These are phyloP conservation scores for Fusarium decemcellulare DNA, from an alignment of 2,329 filamentous ascomycete species.

Conservation along the genomic window DNA sequence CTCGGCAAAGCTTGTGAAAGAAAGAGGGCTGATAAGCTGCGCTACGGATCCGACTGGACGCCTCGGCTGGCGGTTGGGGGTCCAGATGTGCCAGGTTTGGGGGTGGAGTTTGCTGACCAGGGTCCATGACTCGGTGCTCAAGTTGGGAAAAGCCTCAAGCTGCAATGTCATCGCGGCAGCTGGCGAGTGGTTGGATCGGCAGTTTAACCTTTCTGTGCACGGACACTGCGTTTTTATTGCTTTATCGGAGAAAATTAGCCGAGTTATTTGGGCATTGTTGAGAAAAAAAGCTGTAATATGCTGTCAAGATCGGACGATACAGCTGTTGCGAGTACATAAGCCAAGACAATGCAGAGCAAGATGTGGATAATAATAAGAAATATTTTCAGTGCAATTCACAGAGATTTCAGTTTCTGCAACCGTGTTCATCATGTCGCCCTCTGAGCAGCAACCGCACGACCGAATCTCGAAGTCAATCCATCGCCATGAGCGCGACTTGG, in stretches of 20 bases:
- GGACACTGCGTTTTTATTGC: background rate
- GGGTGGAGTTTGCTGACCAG: no score
- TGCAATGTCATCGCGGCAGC: background rate
- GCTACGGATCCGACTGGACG: background rate
- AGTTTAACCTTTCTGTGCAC: background rate
- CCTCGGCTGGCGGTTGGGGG: background rate
- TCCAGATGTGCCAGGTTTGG: no score
- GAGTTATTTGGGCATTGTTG: background rate
- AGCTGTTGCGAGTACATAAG: no score
- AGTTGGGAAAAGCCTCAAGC: background rate
- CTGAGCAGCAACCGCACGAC: constrained; percentile 9
- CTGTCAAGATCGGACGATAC: no score
- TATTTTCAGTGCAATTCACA: background rate
- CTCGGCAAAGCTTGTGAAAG: constrained; percentile 29
- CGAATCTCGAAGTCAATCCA: constrained; percentile 28
- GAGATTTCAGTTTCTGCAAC: background rate
- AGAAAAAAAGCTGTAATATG: no score
- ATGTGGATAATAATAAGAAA: no score
- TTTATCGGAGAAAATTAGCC: background rate
- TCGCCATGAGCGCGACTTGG: constrained; percentile 28
- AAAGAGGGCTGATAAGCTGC: background rate
- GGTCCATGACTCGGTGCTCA: background rate
- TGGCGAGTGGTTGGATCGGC: background rate
- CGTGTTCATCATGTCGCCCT: constrained; percentile 5
- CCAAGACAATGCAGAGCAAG: no score